phyloP scores from a whole-genome alignment of 306 rosid genomes.

The Senna siamea region DNA sequence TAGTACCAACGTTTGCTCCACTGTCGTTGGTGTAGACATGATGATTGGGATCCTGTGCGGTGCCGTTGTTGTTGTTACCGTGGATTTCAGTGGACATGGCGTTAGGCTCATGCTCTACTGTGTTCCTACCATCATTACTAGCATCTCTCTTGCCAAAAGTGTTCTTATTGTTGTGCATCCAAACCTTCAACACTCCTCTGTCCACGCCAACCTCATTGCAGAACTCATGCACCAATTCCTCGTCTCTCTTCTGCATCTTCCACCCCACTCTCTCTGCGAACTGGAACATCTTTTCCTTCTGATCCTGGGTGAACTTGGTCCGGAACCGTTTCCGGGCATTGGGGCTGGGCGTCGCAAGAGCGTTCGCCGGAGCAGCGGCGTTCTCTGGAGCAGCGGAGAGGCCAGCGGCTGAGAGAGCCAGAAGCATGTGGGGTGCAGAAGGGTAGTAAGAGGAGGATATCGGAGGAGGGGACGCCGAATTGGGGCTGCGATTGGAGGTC shows the following conservation, averaged over 20 bases:
- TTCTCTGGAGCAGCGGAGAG: conserved; percentile 50
- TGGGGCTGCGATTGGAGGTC: conserved; percentile 60
- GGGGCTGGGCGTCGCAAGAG: conserved; percentile 31
- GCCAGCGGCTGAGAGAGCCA: conserved; percentile 74
- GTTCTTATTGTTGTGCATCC: conserved; percentile 99
- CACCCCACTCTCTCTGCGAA: conserved; percentile 84
- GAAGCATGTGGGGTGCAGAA: conserved; percentile 91
- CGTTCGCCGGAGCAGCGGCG: conserved; percentile 35
- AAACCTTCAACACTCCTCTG: conserved; percentile 79
- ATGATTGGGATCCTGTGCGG: conserved; percentile 36
- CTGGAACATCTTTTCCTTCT: conserved; percentile 84
- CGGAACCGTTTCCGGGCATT: conserved; percentile 66
- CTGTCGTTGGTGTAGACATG: conserved; percentile 41
- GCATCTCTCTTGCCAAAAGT: conserved; percentile 55
- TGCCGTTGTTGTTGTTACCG: conserved; percentile 3
- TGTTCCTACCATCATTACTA: conserved; percentile 27
- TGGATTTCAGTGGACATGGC: conserved; percentile 14
- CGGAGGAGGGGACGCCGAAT: conserved; percentile 92
- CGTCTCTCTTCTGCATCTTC: conserved; percentile 97
- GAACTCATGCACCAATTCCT: conserved; percentile 61
- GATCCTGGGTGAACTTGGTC: conserved; percentile 76
- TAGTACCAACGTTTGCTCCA: conserved; percentile 52
- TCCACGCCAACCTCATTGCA: conserved; percentile 75
- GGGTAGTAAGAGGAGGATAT: conserved; percentile 95
- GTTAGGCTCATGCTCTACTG: conserved; percentile 39